Percentiles rank a stretch among this genome's conserved stretches.
These are phyloP conservation scores for Aspergillus asperescens DNA, from an alignment of 495 filamentous ascomycete genomes.

Conservation along the genomic window DNA sequence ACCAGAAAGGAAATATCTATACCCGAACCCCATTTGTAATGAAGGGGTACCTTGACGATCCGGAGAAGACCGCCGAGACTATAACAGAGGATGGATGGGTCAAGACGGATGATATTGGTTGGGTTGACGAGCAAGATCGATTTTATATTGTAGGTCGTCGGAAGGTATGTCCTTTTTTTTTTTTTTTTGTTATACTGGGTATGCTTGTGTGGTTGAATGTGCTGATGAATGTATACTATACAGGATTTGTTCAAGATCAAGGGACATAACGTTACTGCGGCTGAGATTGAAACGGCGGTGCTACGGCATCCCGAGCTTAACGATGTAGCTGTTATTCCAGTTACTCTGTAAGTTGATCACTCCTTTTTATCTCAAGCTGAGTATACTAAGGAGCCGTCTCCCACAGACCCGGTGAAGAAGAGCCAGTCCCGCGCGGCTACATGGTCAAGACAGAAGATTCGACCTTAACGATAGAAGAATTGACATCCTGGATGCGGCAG, in stretches of 20 bases:
- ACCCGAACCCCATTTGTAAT: constrained; percentile 61
- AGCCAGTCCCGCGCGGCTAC: not conserved
- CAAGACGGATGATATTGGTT: constrained; percentile 68
- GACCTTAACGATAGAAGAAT: not conserved
- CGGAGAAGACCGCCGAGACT: constrained; percentile 58
- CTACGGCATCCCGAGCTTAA: not conserved
- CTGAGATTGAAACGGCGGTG: not conserved
- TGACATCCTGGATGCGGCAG: not conserved
- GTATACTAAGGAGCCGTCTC: too few species aligned
- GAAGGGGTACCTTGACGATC: constrained; percentile 67
- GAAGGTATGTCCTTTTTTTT: constrained; percentile 41
- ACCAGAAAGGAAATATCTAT: constrained; percentile 59
- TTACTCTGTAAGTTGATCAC: not conserved
- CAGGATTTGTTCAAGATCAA: not conserved
- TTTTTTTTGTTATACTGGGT: not conserved
- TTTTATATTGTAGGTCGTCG: constrained; percentile 78
- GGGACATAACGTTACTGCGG: not conserved
- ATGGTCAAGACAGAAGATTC: not conserved
- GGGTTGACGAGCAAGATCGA: constrained; percentile 52
- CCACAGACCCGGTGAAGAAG: not conserved
- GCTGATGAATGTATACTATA: not conserved
- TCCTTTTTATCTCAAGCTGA: too few species aligned
- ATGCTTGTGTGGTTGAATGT: not conserved
- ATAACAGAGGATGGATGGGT: constrained; percentile 62
- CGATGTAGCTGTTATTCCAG: not conserved